These are phyloP conservation scores for Termitomyces titanicus DNA, from an alignment of 768 basidiomycete species.

Conservation along the genomic window DNA sequence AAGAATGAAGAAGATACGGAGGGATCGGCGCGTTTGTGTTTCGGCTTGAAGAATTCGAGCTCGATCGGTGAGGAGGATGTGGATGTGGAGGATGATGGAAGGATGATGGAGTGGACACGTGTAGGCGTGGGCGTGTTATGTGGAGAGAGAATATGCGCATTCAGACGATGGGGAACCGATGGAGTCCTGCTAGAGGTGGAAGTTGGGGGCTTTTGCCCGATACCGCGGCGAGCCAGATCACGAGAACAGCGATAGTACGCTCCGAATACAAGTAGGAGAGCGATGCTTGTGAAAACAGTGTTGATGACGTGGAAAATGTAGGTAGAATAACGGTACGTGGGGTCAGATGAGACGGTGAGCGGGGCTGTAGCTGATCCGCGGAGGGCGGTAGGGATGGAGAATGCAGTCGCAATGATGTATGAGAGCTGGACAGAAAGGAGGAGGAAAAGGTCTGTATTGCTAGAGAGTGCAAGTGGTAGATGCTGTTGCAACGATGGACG, in stretches of 20 bases:
- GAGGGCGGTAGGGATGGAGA: conserved; percentile 1
- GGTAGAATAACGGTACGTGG: not conserved
- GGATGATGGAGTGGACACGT: not conserved
- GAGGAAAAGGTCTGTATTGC: not conserved
- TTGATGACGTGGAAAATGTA: not conserved
- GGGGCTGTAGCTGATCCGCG: not conserved
- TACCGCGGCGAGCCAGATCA: no score
- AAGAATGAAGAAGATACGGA: conserved; percentile 10
- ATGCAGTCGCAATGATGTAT: not conserved
- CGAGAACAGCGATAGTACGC: conserved; percentile 2
- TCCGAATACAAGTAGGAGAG: not conserved
- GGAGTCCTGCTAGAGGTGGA: not conserved
- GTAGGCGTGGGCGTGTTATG: not conserved
- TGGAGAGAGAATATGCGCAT: not conserved
- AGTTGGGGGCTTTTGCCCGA: not conserved
- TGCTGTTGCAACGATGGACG: not conserved
- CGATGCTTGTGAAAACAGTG: not conserved
- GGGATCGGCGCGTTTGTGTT: not conserved
- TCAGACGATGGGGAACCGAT: not conserved
- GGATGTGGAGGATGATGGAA: not conserved
- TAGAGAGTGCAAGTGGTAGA: not conserved
- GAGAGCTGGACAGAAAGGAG: conserved; percentile 4
- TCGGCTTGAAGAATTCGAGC: not conserved
- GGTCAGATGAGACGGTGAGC: not conserved
- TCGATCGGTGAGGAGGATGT: not conserved